phyloP scores from a whole-genome alignment of 176 grass and related monocot genomes.

The Eleusine indica region DNA sequence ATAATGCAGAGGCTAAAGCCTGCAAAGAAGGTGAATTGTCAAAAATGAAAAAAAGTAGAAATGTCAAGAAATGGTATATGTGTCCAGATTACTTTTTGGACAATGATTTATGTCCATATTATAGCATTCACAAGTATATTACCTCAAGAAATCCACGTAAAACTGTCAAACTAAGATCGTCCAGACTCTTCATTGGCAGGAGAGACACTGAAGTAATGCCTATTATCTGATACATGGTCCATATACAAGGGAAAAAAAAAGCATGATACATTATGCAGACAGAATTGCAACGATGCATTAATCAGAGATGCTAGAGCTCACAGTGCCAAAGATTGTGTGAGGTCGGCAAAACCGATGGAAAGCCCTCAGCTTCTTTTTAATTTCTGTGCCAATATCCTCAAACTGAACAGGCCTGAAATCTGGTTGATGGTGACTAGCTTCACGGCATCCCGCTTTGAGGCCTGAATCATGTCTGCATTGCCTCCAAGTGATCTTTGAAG shows the following conservation, averaged over 20 bases:
- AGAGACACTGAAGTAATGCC: slow-evolving; percentile 77
- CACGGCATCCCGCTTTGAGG: slow-evolving; percentile 18
- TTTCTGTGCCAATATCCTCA: neutral
- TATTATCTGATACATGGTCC: slow-evolving; percentile 56
- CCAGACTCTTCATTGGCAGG: slow-evolving; percentile 57
- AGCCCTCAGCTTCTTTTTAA: slow-evolving; percentile 39
- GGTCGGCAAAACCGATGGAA: slow-evolving; percentile 77
- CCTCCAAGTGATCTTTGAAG: neutral
- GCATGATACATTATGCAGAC: neutral
- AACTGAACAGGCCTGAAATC: neutral
- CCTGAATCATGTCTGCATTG: neutral
- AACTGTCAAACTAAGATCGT: slow-evolving; percentile 54
- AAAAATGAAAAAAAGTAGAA: neutral
- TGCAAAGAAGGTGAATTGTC: slow-evolving; percentile 18
- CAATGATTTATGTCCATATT: neutral
- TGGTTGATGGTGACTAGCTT: slow-evolving; percentile 7
- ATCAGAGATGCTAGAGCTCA: slow-evolving; percentile 38
- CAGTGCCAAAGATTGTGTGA: slow-evolving; percentile 81
- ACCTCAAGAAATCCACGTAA: slow-evolving; percentile 66
- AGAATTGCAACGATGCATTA: neutral
- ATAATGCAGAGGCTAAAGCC: slow-evolving; percentile 72
- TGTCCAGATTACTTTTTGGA: no score
- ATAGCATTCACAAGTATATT: neutral
- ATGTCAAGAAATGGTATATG: neutral
- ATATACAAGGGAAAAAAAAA: slow-evolving; percentile 17